phyloP scores from a whole-genome alignment of 352 stramenopile species.

The Globisporangium nagaii region DNA sequence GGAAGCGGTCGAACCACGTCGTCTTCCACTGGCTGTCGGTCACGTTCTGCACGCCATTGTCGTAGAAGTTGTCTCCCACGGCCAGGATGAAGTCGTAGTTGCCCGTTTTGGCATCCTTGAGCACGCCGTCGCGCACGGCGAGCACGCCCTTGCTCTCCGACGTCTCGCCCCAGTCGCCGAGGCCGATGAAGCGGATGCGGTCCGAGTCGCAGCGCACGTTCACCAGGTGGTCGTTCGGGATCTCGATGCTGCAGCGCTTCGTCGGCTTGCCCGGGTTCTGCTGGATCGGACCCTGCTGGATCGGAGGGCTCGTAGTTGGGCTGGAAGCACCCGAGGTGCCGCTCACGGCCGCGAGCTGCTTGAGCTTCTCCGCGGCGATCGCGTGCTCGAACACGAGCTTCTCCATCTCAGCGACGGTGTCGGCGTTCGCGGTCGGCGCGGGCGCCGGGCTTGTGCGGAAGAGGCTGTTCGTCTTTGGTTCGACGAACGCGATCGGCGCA shows the following conservation, averaged over 20 bases:
- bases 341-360: not conserved
- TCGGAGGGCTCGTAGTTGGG: not conserved
- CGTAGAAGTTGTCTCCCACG: constrained; percentile 40
- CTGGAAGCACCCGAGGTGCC: not conserved
- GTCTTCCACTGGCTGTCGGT: constrained; percentile 23
- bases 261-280: not conserved
- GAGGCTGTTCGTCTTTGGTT: not conserved
- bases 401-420: not conserved
- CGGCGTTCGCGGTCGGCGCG: not conserved
- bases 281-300: not conserved
- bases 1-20: constrained; percentile 28
- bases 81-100: constrained; percentile 32
- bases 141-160: constrained; percentile 17
- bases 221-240: constrained; percentile 6
- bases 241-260: constrained; percentile 8
- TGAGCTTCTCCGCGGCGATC: not conserved
- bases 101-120: constrained; percentile 15
- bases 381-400: not conserved
- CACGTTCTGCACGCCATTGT: constrained; percentile 22
- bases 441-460: not conserved
- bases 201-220: constrained; percentile 11
- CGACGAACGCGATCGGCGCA: not conserved
- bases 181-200: constrained; percentile 25
- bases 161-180: constrained; percentile 34
- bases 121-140: constrained; percentile 25